phyloP scores from a whole-genome alignment of 2,329 filamentous ascomycete species.

The Grosmannia huntii region DNA sequence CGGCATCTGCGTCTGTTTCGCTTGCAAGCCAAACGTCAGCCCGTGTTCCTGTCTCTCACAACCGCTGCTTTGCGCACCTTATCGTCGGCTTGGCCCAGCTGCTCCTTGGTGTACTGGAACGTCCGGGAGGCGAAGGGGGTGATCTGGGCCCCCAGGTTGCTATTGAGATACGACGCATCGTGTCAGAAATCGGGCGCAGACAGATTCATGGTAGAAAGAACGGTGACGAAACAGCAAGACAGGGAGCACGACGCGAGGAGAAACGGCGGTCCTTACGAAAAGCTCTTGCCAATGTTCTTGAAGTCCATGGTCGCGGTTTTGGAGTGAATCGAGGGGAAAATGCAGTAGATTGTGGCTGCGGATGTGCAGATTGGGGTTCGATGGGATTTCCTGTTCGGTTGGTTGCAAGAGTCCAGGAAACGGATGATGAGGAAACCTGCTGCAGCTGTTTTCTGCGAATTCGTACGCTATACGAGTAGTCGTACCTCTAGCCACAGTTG shows the following conservation, averaged over 20 bases:
- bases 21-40: neutral
- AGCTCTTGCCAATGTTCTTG: conserved; percentile 43
- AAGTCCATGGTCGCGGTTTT: conserved; percentile 36
- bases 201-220: neutral
- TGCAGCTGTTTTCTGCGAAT: neutral
- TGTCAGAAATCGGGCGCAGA: neutral
- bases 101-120: conserved; percentile 96
- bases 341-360: neutral
- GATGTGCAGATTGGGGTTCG: neutral
- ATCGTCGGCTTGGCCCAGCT: conserved; percentile 87
- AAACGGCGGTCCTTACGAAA: conserved; percentile 30
- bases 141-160: conserved; percentile 62
- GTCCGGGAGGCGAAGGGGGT: conserved; percentile 88
- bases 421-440: neutral
- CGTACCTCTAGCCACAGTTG: neutral
- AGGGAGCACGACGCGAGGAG: neutral
- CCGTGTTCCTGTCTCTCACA: too few species aligned
- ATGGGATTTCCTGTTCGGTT: neutral
- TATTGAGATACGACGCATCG: conserved; percentile 6
- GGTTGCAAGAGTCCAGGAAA: neutral
- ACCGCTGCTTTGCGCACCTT: conserved; percentile 43
- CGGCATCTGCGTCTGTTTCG: conserved; percentile 73
- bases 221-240: neutral
- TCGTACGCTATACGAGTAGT: neutral
- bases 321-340: neutral